Evolutionary conservation across 2,329 filamentous ascomycete species (phyloP).

Genomic region (Venturia aucupariae): DNA sequence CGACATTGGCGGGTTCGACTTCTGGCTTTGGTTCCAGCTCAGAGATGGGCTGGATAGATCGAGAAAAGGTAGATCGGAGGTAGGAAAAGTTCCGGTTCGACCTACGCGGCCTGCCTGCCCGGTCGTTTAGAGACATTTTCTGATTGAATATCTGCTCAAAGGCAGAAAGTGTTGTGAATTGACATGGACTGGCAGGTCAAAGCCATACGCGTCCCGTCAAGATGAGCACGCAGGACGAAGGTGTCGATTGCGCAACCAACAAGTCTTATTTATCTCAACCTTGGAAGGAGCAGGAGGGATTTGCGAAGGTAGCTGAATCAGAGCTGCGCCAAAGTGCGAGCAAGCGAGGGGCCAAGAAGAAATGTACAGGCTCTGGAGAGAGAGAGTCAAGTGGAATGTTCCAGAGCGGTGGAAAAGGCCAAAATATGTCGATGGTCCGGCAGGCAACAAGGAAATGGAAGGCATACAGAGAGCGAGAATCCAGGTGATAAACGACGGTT

Average conservation of each 20-base stretch:
- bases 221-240: not conserved
- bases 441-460: not conserved
- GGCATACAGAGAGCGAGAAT: not conserved
- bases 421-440: not conserved
- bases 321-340: not conserved
- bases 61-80: slow-evolving; percentile 6
- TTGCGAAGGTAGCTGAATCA: not conserved
- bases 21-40: slow-evolving; percentile 1
- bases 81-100: slow-evolving; percentile 4
- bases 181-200: not conserved
- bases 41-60: not conserved
- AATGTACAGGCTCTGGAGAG: not conserved
- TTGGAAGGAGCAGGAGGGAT: not conserved
- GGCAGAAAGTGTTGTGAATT: not conserved
- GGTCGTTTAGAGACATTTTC: slow-evolving; percentile 1
- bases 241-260: not conserved
- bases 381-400: not conserved
- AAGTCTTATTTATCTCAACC: not conserved
- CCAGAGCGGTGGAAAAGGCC: not conserved
- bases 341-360: no score
- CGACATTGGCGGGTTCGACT: not conserved
- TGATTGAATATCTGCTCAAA: slow-evolving; percentile 6
- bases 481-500: not conserved
- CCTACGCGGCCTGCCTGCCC: not conserved
- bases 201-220: not conserved